Conservation (phyloP, 2,329 filamentous ascomycete genomes). For the Fusarium sp. region DNA sequence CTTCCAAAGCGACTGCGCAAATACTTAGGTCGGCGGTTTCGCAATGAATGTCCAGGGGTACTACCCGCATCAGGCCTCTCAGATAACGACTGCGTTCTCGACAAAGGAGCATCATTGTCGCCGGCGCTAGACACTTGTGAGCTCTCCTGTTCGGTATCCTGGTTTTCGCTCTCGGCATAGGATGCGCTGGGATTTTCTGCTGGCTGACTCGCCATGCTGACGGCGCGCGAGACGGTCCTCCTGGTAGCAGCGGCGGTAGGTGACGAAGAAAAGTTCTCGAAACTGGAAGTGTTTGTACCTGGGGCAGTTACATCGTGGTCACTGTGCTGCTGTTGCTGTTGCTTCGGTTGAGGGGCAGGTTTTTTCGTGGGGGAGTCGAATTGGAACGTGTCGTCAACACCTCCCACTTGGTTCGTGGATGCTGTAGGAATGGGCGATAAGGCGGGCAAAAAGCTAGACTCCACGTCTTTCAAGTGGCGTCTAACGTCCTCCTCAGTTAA, state of each 20-base stretch:
- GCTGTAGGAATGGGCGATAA: slow-evolving; percentile 69
- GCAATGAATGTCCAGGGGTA: slow-evolving; percentile 64
- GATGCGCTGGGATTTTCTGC: slow-evolving; percentile 42
- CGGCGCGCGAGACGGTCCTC: slow-evolving; percentile 66
- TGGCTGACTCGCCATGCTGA: slow-evolving; percentile 61
- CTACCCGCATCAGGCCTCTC: slow-evolving; percentile 61
- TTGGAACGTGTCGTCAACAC: slow-evolving; percentile 71
- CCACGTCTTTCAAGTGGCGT: slow-evolving; percentile 73
- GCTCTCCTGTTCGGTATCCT: slow-evolving; percentile 50
- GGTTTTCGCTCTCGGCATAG: slow-evolving; percentile 47
- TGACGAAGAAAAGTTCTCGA: slow-evolving; percentile 70
- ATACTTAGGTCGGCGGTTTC: slow-evolving; percentile 68
- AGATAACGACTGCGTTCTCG: slow-evolving; percentile 52
- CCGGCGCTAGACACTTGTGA: slow-evolving; percentile 51
- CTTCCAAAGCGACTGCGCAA: slow-evolving; percentile 71
- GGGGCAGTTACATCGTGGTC: slow-evolving; percentile 50
- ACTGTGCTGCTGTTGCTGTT: slow-evolving; percentile 28
- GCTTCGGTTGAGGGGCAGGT: slow-evolving; percentile 49
- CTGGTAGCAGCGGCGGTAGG: slow-evolving; percentile 70
- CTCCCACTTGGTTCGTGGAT: slow-evolving; percentile 53
- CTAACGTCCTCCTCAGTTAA: slow-evolving; percentile 68
- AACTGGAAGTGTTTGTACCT: slow-evolving; percentile 63
- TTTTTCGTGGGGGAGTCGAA: slow-evolving; percentile 64
- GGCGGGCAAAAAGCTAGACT: slow-evolving; percentile 75
- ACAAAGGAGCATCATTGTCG: slow-evolving; percentile 50